Percentiles rank a stretch among this genome's conserved stretches.
phyloP scores from a whole-genome alignment of 2,329 filamentous ascomycete species.

The Bipolaris sorokiniana region DNA sequence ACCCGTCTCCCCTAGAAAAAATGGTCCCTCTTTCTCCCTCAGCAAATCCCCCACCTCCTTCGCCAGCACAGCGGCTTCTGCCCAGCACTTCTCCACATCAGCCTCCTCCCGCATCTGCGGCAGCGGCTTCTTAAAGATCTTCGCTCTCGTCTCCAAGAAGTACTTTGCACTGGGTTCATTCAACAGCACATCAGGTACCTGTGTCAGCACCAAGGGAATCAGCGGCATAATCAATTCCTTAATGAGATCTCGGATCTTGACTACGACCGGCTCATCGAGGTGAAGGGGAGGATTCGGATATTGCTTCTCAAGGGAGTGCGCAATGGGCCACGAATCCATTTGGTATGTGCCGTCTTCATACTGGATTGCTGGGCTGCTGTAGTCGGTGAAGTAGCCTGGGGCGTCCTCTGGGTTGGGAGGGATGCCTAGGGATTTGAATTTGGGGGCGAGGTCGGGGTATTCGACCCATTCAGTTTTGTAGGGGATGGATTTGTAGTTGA shows the following conservation, averaged over 20 bases:
- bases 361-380: conserved; percentile 63
- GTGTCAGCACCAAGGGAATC: conserved; percentile 45
- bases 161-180: conserved; percentile 59
- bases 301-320: conserved; percentile 61
- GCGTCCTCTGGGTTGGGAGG: conserved; percentile 52
- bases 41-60: conserved; percentile 54
- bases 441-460: conserved; percentile 68
- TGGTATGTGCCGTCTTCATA: conserved; percentile 64
- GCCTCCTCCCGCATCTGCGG: conserved; percentile 56
- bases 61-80: conserved; percentile 49
- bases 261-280: conserved; percentile 60
- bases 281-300: conserved; percentile 65
- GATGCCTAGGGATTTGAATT: conserved; percentile 55
- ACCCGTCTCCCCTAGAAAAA: conserved; percentile 63
- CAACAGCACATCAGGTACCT: conserved; percentile 60
- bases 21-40: conserved; percentile 64
- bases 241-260: conserved; percentile 54
- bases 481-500: conserved; percentile 71
- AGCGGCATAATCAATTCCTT: conserved; percentile 27
- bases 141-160: conserved; percentile 61
- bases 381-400: conserved; percentile 48
- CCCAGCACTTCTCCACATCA: conserved; percentile 61
- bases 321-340: conserved; percentile 70
- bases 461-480: conserved; percentile 74
- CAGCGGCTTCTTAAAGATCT: conserved; percentile 60